Evolutionary conservation across 192 early-diverging fungal genomes (phyloP), one percentile per base, ranked within the genome.

Genomic region (Podila horticola): DNA sequence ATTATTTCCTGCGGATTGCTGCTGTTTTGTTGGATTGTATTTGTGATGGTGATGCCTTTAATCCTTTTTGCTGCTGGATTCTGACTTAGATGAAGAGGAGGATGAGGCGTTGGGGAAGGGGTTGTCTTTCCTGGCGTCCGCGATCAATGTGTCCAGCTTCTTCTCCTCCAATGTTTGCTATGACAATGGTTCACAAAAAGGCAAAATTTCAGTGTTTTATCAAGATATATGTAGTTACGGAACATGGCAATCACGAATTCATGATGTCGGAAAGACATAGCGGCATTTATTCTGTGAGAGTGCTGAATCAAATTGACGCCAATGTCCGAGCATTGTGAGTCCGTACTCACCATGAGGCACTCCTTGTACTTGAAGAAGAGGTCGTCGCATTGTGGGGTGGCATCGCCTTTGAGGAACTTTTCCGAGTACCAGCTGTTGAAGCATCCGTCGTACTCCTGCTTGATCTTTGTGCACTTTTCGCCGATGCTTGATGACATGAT

Each of bases 341-440:
- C 41, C 41, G 15, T 12, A 62, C 67, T 62, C 84, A 95, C 94
- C 92, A 92, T 86, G 12, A 98, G 88, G 71, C 97, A 97, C 9
- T 86, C 90, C 71, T 90, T 88, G 76, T 98, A 98, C 67, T 88
- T 83, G 75, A 93, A 87, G 76, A 98, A 97, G 15, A 96, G 71
- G 63, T 92, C 91, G 55, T 94, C 91, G 84, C 97, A 98, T 82
- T 93, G 92, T 26, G 90, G 88, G 3, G 88, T 85, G 17, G 87
- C 88, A 52, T 94, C 91, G 34, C 97, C 96, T 66, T 95, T 93
- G n/a, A 98, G 83, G 70, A 96, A 96, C 84, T 95, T 94, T 79
- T 96, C 95, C 50, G 95, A 91, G 81, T 98, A 98, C 97, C 97
- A 98, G 67, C 92, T 92, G 75, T 96, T 96, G 74, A 98, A 98